Conservation (phyloP, 257 asterid species). For the Ocimum tenuiflorum region DNA sequence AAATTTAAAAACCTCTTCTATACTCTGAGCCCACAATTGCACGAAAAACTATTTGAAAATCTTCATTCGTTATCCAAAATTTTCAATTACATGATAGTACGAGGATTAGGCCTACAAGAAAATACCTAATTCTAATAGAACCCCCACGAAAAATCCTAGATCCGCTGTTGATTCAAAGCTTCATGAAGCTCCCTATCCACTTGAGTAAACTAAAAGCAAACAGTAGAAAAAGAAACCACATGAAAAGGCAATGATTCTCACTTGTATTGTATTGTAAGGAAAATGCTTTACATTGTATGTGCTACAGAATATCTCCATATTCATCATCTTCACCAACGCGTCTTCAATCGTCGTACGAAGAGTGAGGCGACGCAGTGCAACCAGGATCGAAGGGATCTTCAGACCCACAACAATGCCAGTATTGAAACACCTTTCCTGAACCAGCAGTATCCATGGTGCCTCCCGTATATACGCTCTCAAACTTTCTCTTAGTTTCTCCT, state of each 20-base stretch:
- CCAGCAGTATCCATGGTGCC: conserved; percentile 86
- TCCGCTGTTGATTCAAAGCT: too few relatives aligned
- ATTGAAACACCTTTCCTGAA: conserved; percentile 66
- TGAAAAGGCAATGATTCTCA: background rate
- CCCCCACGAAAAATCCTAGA: too few relatives aligned
- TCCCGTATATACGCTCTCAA: conserved; percentile 80
- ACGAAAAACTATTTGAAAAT: too few relatives aligned
- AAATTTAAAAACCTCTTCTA: too few relatives aligned
- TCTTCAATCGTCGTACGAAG: conserved; percentile 73
- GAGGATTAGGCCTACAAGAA: too few relatives aligned
- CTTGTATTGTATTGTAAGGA: background rate
- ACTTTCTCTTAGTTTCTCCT: conserved; percentile 96
- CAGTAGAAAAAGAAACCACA: background rate
- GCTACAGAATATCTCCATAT: background rate
- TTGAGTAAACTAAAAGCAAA: background rate
- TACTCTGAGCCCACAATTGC: too few relatives aligned
- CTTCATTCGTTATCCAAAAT: too few relatives aligned
- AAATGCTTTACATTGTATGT: background rate
- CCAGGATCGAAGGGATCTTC: conserved; percentile 85
- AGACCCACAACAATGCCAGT: conserved; percentile 98
- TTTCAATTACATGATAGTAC: too few relatives aligned
- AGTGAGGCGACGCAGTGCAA: conserved; percentile 86
- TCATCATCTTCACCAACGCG: background rate
- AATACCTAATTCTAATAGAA: too few relatives aligned
- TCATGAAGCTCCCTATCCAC: background rate